Conservation (phyloP, 768 basidiomycete genomes). For the Tephrocybe rancida region DNA sequence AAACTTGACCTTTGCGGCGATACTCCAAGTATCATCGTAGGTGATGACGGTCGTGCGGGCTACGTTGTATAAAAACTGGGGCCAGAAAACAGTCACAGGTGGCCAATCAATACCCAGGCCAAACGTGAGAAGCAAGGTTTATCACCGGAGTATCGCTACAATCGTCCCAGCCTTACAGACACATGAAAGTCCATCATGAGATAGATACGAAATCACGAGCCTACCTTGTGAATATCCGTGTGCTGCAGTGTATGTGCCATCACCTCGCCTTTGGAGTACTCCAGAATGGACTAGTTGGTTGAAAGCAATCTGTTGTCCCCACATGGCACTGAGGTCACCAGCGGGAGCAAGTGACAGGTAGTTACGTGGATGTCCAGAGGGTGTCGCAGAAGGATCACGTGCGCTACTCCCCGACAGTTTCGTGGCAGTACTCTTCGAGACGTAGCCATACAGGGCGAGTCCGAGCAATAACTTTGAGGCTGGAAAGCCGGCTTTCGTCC, state of each 20-base stretch:
- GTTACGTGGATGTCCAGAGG: constrained; percentile 34
- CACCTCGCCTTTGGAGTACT: constrained; percentile 39
- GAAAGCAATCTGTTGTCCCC: constrained; percentile 57
- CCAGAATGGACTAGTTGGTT: constrained; percentile 44
- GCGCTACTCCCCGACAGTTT: constrained; percentile 29
- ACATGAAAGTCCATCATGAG: neutral
- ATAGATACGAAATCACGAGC: neutral
- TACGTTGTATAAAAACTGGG: constrained; percentile 48
- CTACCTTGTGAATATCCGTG: constrained; percentile 53
- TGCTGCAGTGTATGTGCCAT: constrained; percentile 44
- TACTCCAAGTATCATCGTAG: constrained; percentile 58
- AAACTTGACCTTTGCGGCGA: constrained; percentile 57
- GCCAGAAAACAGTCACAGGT: neutral
- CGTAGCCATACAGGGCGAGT: constrained; percentile 70
- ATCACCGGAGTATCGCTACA: constrained; percentile 70
- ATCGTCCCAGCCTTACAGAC: constrained; percentile 58
- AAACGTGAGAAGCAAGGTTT: constrained; percentile 8
- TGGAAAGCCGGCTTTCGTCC: constrained; percentile 71
- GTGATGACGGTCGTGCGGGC: constrained; percentile 56
- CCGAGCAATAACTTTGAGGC: constrained; percentile 70
- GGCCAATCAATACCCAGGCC: neutral
- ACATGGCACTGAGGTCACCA: constrained; percentile 46
- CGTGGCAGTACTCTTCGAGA: constrained; percentile 45
- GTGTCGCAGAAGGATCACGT: constrained; percentile 13
- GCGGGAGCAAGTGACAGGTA: constrained; percentile 19